phyloP scores from a whole-genome alignment of 768 basidiomycete genomes.

The Lactifluus pinguis region DNA sequence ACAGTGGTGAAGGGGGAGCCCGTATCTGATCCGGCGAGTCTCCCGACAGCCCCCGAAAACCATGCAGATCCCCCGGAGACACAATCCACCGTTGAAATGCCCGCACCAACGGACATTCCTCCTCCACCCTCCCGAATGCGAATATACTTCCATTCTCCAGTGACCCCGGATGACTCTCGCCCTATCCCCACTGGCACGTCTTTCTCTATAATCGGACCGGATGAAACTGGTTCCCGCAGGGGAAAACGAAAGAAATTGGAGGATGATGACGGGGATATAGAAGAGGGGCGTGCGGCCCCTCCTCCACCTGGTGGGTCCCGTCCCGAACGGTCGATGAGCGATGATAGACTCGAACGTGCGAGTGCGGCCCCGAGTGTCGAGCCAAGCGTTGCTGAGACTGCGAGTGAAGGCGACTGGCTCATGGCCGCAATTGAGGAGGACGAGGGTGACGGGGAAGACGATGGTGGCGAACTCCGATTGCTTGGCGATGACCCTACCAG shows the following conservation, averaged over 20 bases:
- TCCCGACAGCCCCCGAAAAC: background rate
- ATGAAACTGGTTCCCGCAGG: conserved; percentile 49
- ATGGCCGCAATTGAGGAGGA: conserved; percentile 81
- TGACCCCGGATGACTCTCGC: conserved; percentile 70
- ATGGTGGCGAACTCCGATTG: conserved; percentile 20
- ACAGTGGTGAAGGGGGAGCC: background rate
- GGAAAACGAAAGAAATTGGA: conserved; percentile 86
- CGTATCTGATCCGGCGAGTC: background rate
- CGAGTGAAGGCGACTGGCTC: conserved; percentile 77
- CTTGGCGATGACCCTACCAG: conserved; percentile 4
- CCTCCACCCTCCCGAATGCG: conserved; percentile 73
- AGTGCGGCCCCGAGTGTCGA: conserved; percentile 67
- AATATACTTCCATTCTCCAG: conserved; percentile 89
- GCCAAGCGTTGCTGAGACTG: conserved; percentile 52
- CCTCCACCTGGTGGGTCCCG: conserved; percentile 43
- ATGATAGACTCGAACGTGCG: conserved; percentile 45
- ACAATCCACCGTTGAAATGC: conserved; percentile 18
- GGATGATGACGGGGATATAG: conserved; percentile 75
- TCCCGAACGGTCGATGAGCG: conserved; percentile 34
- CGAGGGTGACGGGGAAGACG: conserved; percentile 41
- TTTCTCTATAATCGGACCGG: conserved; percentile 33
- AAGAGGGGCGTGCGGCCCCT: conserved; percentile 60
- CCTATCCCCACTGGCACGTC: conserved; percentile 57
- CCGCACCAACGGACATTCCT: conserved; percentile 24
- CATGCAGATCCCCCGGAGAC: background rate